Percentiles rank a stretch among this genome's conserved stretches.
These are phyloP conservation scores for Albizia julibrissin DNA, from an alignment of 306 rosid genomes.

Conservation along the genomic window DNA sequence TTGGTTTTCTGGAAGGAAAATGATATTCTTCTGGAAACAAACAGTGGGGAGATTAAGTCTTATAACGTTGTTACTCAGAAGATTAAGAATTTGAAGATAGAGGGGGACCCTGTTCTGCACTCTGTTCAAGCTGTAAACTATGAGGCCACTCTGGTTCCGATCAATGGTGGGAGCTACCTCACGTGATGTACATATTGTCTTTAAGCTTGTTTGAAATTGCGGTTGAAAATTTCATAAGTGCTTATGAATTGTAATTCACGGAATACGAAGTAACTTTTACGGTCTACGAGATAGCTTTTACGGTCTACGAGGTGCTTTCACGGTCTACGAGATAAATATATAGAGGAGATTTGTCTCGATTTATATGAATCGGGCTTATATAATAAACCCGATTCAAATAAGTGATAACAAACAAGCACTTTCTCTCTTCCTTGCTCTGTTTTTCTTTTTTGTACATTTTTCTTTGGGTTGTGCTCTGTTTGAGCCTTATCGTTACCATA, in stretches of 20 bases:
- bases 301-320: too few species aligned
- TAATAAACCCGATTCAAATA: too few species aligned
- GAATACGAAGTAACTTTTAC: too few species aligned
- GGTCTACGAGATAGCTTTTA: too few species aligned
- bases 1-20: conserved; percentile 37
- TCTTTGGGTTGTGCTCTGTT: not conserved
- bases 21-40: conserved; percentile 30
- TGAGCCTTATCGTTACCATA: not conserved
- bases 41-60: conserved; percentile 4
- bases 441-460: not conserved
- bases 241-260: too few species aligned
- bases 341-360: too few species aligned
- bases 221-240: too few species aligned
- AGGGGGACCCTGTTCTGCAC: not conserved
- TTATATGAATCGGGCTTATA: too few species aligned
- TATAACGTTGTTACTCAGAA: conserved; percentile 23
- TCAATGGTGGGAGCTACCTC: conserved; percentile 19
- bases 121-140: conserved; percentile 34
- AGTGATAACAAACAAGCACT: too few species aligned
- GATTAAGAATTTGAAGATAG: conserved; percentile 5
- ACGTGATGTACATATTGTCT: not conserved
- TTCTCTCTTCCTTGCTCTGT: not conserved
- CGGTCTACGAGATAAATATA: too few species aligned
- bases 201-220: too few species aligned
- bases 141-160: conserved; percentile 14